Conservation (phyloP, 2,329 filamentous ascomycete species). For the Aureobasidium namibiae region DNA sequence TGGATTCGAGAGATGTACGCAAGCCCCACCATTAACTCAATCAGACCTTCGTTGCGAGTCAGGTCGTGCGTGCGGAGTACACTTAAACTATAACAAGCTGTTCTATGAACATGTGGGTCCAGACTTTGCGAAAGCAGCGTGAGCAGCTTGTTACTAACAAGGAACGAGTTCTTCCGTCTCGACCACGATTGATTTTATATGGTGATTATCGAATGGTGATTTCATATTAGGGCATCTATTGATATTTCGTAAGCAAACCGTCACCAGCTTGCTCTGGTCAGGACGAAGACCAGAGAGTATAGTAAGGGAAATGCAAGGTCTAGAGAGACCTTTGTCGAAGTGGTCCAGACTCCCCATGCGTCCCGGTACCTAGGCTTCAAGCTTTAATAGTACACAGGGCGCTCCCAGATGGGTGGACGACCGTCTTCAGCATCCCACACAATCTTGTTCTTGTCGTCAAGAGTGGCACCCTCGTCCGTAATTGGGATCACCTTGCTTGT, state of each 20-base stretch:
- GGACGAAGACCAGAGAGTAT: background rate
- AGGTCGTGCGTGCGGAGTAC: background rate
- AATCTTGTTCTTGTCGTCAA: conserved; percentile 63
- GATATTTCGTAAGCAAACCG: background rate
- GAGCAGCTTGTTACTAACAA: no score
- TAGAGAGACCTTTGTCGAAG: no score
- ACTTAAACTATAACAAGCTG: background rate
- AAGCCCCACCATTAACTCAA: background rate
- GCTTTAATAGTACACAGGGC: conserved; percentile 27
- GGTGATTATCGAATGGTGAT: background rate
- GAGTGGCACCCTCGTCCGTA: conserved; percentile 65
- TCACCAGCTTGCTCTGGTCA: background rate
- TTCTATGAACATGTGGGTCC: background rate
- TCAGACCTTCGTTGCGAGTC: background rate
- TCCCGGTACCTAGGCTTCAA: background rate
- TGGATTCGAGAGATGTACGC: no score
- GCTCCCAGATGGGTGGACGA: conserved; percentile 51
- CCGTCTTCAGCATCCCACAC: conserved; percentile 49
- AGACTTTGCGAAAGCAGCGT: background rate
- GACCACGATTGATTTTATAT: background rate
- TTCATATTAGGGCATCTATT: background rate
- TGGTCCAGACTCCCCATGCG: background rate
- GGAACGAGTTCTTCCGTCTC: background rate
- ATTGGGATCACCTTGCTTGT: conserved; percentile 65
- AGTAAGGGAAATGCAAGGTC: background rate